A percentile compares a stretch with the other conserved stretches of the same genome.
These are phyloP conservation scores for Elaeis oleifera DNA, from an alignment of 202 grass and related monocot species.

Conservation along the genomic window DNA sequence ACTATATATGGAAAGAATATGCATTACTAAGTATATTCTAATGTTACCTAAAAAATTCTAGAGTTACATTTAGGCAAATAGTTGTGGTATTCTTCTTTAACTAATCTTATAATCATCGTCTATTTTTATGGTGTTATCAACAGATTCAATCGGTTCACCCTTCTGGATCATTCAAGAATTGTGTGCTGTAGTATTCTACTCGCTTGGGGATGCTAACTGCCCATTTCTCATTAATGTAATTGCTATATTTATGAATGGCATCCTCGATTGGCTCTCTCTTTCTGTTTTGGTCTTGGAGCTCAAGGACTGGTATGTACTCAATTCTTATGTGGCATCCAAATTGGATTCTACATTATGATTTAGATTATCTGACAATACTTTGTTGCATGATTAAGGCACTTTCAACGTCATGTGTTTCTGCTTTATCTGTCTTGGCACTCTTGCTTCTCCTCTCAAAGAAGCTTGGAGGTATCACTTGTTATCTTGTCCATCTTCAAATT, in stretches of 20 bases:
- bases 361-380: not conserved
- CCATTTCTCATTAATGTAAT: conserved; percentile 1
- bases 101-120: not conserved
- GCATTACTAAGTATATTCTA: too few relatives aligned
- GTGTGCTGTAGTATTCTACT: conserved; percentile 2
- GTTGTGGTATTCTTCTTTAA: not conserved
- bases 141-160: conserved; percentile 3
- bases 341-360: not conserved
- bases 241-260: conserved; percentile 2
- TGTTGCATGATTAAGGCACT: conserved; percentile 3
- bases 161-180: conserved; percentile 5
- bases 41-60: not conserved
- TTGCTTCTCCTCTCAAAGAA: conserved; percentile 7
- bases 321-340: not conserved
- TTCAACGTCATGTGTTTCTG: conserved; percentile 3
- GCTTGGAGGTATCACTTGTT: not conserved
- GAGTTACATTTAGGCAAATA: not conserved
- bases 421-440: not conserved
- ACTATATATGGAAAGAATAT: too few relatives aligned
- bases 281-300: conserved; percentile 1
- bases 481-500: not conserved
- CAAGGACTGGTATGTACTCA: conserved; percentile 5
- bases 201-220: not conserved
- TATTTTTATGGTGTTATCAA: not conserved
- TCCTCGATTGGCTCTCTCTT: conserved; percentile 6